Conservation (phyloP, 108 stramenopile genomes). For the Craspedostauros australis region DNA sequence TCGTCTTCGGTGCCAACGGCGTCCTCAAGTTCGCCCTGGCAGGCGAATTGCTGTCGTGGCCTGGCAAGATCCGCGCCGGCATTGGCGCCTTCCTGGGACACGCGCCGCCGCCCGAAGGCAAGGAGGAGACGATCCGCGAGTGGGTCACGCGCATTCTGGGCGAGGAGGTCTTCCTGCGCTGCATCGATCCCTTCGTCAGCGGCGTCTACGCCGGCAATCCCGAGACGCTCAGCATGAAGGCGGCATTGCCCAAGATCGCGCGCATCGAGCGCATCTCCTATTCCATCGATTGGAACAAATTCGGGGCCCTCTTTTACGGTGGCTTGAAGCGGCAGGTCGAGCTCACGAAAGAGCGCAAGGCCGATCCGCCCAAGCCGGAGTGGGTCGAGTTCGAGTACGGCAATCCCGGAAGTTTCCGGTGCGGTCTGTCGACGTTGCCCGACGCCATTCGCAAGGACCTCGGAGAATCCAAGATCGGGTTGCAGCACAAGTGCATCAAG, state of each 20-base stretch:
- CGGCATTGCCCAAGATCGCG: slow-evolving; percentile 87
- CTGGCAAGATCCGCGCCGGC: slow-evolving; percentile 92
- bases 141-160: slow-evolving; percentile 91
- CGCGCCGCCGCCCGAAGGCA: slow-evolving; percentile 47
- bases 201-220: slow-evolving; percentile 98
- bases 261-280: slow-evolving; percentile 73
- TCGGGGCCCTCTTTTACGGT: slow-evolving; percentile 81
- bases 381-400: slow-evolving; percentile 83
- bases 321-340: slow-evolving; percentile 73
- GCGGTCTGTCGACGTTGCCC: slow-evolving; percentile 81
- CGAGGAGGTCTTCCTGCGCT: slow-evolving; percentile 80
- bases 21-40: slow-evolving; percentile 67
- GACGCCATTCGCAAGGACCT: slow-evolving; percentile 67
- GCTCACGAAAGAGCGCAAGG: slow-evolving; percentile 71
- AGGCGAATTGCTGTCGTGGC: slow-evolving; percentile 82
- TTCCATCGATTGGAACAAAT: slow-evolving; percentile 71
- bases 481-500: slow-evolving; percentile 60
- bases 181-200: slow-evolving; percentile 94
- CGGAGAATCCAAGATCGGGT: slow-evolving; percentile 43
- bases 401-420: slow-evolving; percentile 81
- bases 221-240: slow-evolving; percentile 79
- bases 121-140: slow-evolving; percentile 92
- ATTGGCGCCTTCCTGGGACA: slow-evolving; percentile 88
- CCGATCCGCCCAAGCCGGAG: slow-evolving; percentile 59
- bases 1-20: slow-evolving; percentile 76